A percentile compares a stretch with the other conserved stretches of the same genome.
These are phyloP conservation scores for Xerocomellus amylosporus DNA, from an alignment of 768 basidiomycete genomes.

Conservation along the genomic window DNA sequence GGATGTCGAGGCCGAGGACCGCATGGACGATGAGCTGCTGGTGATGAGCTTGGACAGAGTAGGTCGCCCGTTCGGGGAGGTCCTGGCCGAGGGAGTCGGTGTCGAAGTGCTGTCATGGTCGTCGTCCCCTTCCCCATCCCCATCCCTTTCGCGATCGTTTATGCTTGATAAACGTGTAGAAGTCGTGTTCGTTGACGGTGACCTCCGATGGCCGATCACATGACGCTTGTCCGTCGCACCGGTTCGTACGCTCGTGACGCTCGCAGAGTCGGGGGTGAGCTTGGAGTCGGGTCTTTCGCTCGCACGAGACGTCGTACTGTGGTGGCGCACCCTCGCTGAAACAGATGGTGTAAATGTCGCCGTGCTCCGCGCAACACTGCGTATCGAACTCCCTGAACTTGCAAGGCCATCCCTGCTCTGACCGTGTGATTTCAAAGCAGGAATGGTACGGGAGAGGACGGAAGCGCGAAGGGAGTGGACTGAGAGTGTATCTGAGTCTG, in stretches of 20 bases:
- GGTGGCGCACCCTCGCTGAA: slow-evolving; percentile 21
- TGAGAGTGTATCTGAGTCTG: too few species aligned
- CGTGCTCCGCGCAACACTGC: slow-evolving; percentile 46
- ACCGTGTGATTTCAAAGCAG: too few species aligned
- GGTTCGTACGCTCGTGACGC: slow-evolving; percentile 25
- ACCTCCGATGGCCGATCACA: too few species aligned
- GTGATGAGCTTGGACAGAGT: slow-evolving; percentile 28
- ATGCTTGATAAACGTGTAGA: neutral
- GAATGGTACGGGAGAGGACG: too few species aligned
- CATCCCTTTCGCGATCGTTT: slow-evolving; percentile 4
- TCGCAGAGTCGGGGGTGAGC: slow-evolving; percentile 50
- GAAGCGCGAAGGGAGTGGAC: too few species aligned
- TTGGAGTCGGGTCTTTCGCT: slow-evolving; percentile 66
- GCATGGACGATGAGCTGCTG: slow-evolving; percentile 23
- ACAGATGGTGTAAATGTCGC: slow-evolving; percentile 18
- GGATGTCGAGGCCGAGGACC: slow-evolving; percentile 17
- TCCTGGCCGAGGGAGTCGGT: neutral
- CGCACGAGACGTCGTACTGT: slow-evolving; percentile 25
- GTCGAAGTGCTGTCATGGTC: slow-evolving; percentile 2
- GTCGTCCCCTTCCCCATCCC: slow-evolving; percentile 7
- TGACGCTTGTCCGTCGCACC: too few species aligned
- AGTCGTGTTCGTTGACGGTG: slow-evolving; percentile 19
- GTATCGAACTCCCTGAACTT: slow-evolving; percentile 40
- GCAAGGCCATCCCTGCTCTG: too few species aligned
- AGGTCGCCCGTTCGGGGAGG: slow-evolving; percentile 23